Evolutionary conservation across 345 rosid species (phyloP).

Genomic region (Boechera stricta): DNA sequence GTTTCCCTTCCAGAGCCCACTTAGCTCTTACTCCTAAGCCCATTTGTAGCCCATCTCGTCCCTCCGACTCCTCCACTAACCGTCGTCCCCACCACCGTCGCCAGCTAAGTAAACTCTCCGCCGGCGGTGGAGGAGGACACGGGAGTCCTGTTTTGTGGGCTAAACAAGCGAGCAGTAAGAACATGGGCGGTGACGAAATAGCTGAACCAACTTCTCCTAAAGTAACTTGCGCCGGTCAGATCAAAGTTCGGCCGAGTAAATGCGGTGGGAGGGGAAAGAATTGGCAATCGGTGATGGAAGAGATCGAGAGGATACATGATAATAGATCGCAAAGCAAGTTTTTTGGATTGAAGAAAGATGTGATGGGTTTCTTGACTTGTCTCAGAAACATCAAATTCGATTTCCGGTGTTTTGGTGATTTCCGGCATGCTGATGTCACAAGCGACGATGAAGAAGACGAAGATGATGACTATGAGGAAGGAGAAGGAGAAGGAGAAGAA

Average conservation of each 20-base stretch:
- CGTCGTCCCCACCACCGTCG: constrained; percentile 54
- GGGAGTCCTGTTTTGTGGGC: constrained; percentile 76
- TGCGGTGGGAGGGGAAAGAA: constrained; percentile 51
- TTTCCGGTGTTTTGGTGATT: constrained; percentile 71
- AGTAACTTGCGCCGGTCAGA: constrained; percentile 95
- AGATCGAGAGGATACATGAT: constrained; percentile 66
- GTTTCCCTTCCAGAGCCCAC: constrained; percentile 89
- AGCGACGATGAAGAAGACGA: constrained; percentile 55
- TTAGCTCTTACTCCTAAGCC: constrained; percentile 72
- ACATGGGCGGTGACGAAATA: constrained; percentile 53
- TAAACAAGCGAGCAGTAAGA: constrained; percentile 56
- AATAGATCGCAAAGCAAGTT: constrained; percentile 53
- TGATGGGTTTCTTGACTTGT: constrained; percentile 77
- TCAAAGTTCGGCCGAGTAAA: constrained; percentile 75
- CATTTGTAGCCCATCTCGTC: constrained; percentile 72
- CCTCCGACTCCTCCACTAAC: constrained; percentile 52
- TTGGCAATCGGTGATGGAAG: constrained; percentile 87
- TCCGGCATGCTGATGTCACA: constrained; percentile 54
- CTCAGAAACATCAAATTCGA: constrained; percentile 60
- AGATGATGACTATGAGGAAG: constrained; percentile 48
- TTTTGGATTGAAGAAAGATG: constrained; percentile 73
- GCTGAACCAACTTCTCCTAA: constrained; percentile 89
- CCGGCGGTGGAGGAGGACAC: background rate
- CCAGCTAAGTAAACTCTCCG: constrained; percentile 50
- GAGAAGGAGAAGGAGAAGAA: background rate